phyloP scores from a whole-genome alignment of 805 yeast genomes.

The Pichia cephalocereana region DNA sequence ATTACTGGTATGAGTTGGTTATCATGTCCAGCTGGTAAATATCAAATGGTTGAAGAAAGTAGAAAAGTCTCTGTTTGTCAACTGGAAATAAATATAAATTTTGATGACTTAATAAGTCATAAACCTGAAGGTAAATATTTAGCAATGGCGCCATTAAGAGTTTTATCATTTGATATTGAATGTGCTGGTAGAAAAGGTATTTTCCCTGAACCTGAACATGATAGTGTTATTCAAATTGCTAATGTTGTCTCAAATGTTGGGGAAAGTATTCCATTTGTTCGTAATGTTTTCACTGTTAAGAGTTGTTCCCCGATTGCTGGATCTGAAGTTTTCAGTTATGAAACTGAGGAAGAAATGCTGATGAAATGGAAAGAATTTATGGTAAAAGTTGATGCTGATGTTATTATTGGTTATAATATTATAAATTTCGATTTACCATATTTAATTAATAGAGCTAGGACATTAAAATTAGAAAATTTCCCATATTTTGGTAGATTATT shows the following conservation, averaged over 20 bases:
- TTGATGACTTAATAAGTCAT: constrained; percentile 63
- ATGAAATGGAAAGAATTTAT: constrained; percentile 81
- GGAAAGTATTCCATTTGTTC: constrained; percentile 75
- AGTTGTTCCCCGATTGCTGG: constrained; percentile 93
- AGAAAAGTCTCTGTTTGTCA: constrained; percentile 67
- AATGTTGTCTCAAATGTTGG: constrained; percentile 85
- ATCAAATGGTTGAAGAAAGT: constrained; percentile 33
- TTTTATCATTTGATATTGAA: constrained; percentile 92
- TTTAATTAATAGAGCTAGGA: constrained; percentile 74
- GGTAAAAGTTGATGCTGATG: constrained; percentile 84
- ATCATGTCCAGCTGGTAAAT: constrained; percentile 71
- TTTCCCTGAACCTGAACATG: constrained; percentile 90
- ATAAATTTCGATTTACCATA: constrained; percentile 95
- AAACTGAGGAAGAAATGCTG: constrained; percentile 74
- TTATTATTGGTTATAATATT: constrained; percentile 91
- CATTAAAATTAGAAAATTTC: constrained; percentile 54
- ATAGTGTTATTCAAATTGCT: constrained; percentile 95
- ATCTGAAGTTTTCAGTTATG: constrained; percentile 71
- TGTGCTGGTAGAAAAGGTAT: constrained; percentile 97
- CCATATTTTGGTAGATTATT: constrained; percentile 81
- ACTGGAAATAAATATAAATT: constrained; percentile 67
- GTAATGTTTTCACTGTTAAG: constrained; percentile 90
- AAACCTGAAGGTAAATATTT: constrained; percentile 91
- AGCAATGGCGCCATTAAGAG: constrained; percentile 85
- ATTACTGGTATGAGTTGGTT: constrained; percentile 98